Percentiles rank a stretch among this genome's conserved stretches.
Conservation (phyloP, 768 basidiomycete species). For the Phaeotremella fagi region DNA sequence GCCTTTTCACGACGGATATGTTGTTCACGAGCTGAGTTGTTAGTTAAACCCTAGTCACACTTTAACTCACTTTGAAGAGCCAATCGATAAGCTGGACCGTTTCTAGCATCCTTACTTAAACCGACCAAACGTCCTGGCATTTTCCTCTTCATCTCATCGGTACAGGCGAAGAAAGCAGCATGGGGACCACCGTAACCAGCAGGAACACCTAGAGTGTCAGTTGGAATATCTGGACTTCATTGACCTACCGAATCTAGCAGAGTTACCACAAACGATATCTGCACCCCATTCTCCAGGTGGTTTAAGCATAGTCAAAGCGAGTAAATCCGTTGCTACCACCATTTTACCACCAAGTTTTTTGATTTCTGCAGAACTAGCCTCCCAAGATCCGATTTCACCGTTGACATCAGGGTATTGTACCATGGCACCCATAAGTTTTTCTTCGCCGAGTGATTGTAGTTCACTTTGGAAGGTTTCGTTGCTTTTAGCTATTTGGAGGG, state of each 20-base stretch:
- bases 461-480: conserved; percentile 56
- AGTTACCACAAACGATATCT: conserved; percentile 90
- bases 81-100: conserved; percentile 82
- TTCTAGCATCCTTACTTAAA: conserved; percentile 74
- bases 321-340: conserved; percentile 81
- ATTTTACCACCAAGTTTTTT: conserved; percentile 76
- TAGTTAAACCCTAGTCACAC: background rate
- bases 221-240: background rate
- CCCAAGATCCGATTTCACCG: conserved; percentile 73
- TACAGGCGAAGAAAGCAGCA: conserved; percentile 93
- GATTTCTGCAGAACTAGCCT: conserved; percentile 59
- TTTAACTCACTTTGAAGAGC: conserved; percentile 79
- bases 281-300: conserved; percentile 99
- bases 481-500: conserved; percentile 65
- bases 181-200: conserved; percentile 97
- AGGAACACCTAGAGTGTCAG: conserved; percentile 57
- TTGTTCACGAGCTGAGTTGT: conserved; percentile 74
- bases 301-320: conserved; percentile 85
- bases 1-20: conserved; percentile 97
- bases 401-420: conserved; percentile 93
- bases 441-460: conserved; percentile 49
- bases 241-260: conserved; percentile 74
- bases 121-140: conserved; percentile 99
- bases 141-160: conserved; percentile 85
- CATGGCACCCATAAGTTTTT: conserved; percentile 74